These are phyloP conservation scores for Hymenotorrendiella dingleyae DNA, from an alignment of 2,329 filamentous ascomycete genomes.

Conservation along the genomic window DNA sequence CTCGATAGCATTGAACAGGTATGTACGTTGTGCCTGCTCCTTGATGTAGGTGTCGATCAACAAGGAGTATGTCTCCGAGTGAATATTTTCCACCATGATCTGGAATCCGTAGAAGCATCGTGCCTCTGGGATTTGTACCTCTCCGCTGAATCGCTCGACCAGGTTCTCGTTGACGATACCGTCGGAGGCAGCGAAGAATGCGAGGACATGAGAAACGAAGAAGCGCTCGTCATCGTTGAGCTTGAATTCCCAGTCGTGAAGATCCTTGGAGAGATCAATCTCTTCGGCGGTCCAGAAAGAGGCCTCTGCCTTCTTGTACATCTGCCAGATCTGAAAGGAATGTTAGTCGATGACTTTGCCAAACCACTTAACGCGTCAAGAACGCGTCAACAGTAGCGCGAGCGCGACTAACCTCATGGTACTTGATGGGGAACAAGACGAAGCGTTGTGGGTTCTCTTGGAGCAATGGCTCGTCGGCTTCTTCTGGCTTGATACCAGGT, in stretches of 20 bases:
- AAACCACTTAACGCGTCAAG: conserved; percentile 62
- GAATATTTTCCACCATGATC: conserved; percentile 99
- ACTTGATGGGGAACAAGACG: conserved; percentile 98
- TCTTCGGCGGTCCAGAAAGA: conserved; percentile 99
- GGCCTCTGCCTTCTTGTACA: conserved; percentile 99
- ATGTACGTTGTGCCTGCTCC: conserved; percentile 86
- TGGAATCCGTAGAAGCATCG: conserved; percentile 99
- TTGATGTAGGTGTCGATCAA: conserved; percentile 99
- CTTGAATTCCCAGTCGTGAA: conserved; percentile 98
- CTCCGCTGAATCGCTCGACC: conserved; percentile 91
- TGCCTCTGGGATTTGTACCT: conserved; percentile 95
- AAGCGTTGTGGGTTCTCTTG: conserved; percentile 95
- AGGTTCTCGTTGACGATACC: conserved; percentile 99
- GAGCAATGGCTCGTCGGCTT: conserved; percentile 82
- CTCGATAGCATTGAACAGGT: conserved; percentile 98
- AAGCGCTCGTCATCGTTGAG: conserved; percentile 95
- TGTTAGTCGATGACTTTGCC: conserved; percentile 37
- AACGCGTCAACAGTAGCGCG: conserved; percentile 35
- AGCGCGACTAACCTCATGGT: conserved; percentile 78
- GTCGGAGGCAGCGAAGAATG: conserved; percentile 98
- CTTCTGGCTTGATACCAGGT: conserved; percentile 56
- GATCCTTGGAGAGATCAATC: conserved; percentile 97
- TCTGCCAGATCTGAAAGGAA: conserved; percentile 83
- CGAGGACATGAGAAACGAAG: conserved; percentile 97
- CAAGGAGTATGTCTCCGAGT: conserved; percentile 98